Conservation (phyloP, 441 rosid species). For the Gossypium davidsonii region DNA sequence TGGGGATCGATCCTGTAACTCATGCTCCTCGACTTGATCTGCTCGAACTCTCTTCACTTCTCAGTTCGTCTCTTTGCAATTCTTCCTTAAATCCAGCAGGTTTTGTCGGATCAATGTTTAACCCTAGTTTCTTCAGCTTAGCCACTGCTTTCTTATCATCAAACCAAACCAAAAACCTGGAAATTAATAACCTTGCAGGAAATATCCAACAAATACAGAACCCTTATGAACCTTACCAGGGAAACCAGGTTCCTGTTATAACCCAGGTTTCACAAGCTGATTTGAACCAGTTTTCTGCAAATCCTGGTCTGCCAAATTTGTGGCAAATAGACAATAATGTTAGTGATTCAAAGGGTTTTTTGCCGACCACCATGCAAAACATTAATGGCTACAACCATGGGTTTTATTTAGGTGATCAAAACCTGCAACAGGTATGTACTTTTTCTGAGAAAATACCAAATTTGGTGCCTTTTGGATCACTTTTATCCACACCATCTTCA, state of each 20-base stretch:
- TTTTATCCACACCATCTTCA: slow-evolving; percentile 36
- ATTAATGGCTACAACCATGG: slow-evolving; percentile 4
- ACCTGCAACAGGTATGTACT: slow-evolving; percentile 4
- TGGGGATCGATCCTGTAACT: slow-evolving; percentile 88
- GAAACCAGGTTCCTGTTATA: slow-evolving; percentile 4
- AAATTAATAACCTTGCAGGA: slow-evolving; percentile 9
- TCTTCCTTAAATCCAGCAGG: slow-evolving; percentile 25
- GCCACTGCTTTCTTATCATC: slow-evolving; percentile 25
- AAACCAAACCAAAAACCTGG: slow-evolving; percentile 18
- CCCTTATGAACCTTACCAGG: slow-evolving; percentile 20
- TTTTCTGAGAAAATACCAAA: slow-evolving; percentile 12
- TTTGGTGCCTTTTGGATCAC: not conserved
- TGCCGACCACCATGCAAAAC: not conserved
- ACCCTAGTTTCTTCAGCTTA: slow-evolving; percentile 25
- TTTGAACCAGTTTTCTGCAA: slow-evolving; percentile 24
- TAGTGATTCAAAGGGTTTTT: not conserved
- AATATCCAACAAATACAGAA: slow-evolving; percentile 12
- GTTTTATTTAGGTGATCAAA: slow-evolving; percentile 20
- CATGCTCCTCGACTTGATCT: slow-evolving; percentile 66
- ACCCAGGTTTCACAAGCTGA: slow-evolving; percentile 13
- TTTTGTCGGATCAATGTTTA: slow-evolving; percentile 25
- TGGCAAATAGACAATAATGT: not conserved
- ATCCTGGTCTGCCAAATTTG: slow-evolving; percentile 14
- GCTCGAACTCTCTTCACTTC: slow-evolving; percentile 48
- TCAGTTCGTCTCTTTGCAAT: slow-evolving; percentile 36